Percentiles rank a stretch among this genome's conserved stretches.
phyloP scores from a whole-genome alignment of 129 eudicot species.

The Flaveria ramosissima region DNA sequence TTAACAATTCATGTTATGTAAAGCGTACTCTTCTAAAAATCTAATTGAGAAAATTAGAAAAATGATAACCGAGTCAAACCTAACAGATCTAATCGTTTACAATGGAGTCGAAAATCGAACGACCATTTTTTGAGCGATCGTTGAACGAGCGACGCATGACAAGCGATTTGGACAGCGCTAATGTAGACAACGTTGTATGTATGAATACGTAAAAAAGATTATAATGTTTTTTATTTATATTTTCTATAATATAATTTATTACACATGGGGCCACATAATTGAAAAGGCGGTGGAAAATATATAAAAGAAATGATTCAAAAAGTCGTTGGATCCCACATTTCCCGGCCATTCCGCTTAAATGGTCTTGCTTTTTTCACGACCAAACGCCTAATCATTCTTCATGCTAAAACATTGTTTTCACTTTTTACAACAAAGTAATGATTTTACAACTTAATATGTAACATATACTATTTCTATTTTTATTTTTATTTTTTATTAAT shows the following conservation, averaged over 20 bases:
- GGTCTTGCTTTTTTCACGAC: constrained; percentile 14
- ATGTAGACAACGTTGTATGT: too few relatives aligned
- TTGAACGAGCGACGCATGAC: too few relatives aligned
- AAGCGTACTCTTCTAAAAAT: too few relatives aligned
- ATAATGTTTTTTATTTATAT: too few relatives aligned
- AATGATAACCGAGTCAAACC: too few relatives aligned
- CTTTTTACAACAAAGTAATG: not conserved
- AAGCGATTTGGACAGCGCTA: too few relatives aligned
- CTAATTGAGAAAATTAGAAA: too few relatives aligned
- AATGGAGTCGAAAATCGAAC: too few relatives aligned
- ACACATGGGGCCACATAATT: constrained; percentile 34
- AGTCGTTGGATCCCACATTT: constrained; percentile 38
- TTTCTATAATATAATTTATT: not conserved
- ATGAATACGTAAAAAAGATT: too few relatives aligned
- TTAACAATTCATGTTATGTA: too few relatives aligned
- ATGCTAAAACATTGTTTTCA: not conserved
- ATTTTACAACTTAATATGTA: not conserved
- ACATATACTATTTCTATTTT: not conserved
- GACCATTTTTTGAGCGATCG: too few relatives aligned
- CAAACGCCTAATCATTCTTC: constrained; percentile 16
- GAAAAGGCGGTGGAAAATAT: constrained; percentile 27
- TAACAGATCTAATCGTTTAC: too few relatives aligned
- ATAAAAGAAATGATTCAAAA: constrained; percentile 17
- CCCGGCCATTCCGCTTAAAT: constrained; percentile 37
- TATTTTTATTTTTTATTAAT: not conserved